phyloP scores from a whole-genome alignment of 2,329 filamentous ascomycete genomes.

The Tolypocladium tundrense region DNA sequence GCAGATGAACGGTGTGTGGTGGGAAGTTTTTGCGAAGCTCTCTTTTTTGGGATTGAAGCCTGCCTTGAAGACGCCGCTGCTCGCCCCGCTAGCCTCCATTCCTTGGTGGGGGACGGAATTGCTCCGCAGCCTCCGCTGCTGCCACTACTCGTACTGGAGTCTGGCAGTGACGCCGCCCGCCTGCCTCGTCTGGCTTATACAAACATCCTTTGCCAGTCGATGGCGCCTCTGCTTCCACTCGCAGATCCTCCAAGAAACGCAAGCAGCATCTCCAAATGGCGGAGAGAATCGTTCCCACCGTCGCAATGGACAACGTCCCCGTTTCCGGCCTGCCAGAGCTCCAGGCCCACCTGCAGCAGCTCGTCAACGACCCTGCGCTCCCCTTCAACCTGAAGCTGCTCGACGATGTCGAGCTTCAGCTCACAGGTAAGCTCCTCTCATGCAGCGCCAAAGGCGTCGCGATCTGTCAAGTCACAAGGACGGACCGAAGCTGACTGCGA shows the following conservation, averaged over 20 bases:
- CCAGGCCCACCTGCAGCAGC: slow-evolving; percentile 39
- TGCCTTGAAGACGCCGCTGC: not conserved
- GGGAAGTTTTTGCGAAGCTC: not conserved
- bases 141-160: not conserved
- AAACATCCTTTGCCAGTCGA: not conserved
- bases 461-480: not conserved
- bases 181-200: not conserved
- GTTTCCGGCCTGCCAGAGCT: slow-evolving; percentile 44
- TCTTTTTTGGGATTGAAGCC: not conserved
- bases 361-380: slow-evolving; percentile 32
- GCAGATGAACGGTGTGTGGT: not conserved
- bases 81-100: not conserved
- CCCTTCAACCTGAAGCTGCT: slow-evolving; percentile 40
- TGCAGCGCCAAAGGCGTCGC: too few species aligned
- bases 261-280: slow-evolving; percentile 11
- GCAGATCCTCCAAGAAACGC: not conserved
- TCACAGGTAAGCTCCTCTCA: slow-evolving; percentile 33
- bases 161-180: not conserved
- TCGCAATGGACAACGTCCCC: slow-evolving; percentile 30
- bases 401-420: slow-evolving; percentile 48
- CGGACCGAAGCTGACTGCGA: not conserved
- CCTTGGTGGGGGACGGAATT: not conserved
- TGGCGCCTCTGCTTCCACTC: not conserved
- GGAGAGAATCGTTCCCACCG: slow-evolving; percentile 22
- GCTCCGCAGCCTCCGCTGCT: not conserved